Conservation (phyloP, 164 flowering plant genomes). For the Echeveria elegans region DNA sequence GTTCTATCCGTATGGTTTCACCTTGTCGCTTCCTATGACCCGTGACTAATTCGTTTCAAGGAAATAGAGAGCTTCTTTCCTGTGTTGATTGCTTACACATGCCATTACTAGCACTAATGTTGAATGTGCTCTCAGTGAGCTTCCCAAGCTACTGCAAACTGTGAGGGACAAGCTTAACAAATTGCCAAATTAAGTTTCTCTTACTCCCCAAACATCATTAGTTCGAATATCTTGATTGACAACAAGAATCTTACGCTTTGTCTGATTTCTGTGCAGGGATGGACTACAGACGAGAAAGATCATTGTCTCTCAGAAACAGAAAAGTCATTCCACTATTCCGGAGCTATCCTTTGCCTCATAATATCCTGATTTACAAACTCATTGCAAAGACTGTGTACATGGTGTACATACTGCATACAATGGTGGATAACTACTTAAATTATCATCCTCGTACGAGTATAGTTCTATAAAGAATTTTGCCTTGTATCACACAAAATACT, state of each 20-base stretch:
- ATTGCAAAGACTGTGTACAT: neutral
- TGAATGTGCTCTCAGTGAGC: too few relatives aligned
- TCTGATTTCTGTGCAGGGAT: conserved; percentile 36
- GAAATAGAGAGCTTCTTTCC: too few relatives aligned
- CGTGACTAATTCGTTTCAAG: too few relatives aligned
- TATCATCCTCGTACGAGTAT: too few relatives aligned
- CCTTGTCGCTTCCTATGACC: too few relatives aligned
- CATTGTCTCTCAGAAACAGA: conserved; percentile 91
- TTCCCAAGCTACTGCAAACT: conserved; percentile 63
- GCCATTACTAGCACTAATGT: too few relatives aligned
- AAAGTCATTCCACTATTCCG: conserved; percentile 76
- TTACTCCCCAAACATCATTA: neutral
- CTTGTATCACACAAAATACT: neutral
- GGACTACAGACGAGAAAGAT: conserved; percentile 91
- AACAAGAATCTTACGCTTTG: neutral
- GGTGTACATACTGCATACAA: neutral
- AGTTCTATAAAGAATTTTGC: too few relatives aligned
- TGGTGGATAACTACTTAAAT: neutral
- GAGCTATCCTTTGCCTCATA: conserved; percentile 71
- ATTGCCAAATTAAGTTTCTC: conserved; percentile 58
- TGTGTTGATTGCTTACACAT: too few relatives aligned
- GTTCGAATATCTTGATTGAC: too few relatives aligned
- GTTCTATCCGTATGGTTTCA: too few relatives aligned
- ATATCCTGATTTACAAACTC: conserved; percentile 35
- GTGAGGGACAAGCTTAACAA: conserved; percentile 78